phyloP scores from a whole-genome alignment of 129 eudicot genomes.

The Escallonia rubra region DNA sequence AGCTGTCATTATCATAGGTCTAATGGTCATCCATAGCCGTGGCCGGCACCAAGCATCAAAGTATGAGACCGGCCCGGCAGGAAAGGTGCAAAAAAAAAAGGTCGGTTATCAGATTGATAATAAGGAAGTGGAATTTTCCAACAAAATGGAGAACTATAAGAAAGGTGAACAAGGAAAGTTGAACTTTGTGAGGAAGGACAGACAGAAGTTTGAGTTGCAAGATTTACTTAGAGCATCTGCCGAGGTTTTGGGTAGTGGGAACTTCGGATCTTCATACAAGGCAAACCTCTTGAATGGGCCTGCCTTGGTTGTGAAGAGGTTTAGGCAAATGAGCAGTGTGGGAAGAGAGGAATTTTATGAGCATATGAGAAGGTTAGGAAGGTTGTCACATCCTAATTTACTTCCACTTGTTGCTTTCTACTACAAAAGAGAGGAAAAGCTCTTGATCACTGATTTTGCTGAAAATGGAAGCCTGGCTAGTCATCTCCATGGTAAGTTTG shows the following conservation, averaged over 20 bases:
- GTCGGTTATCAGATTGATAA: neutral
- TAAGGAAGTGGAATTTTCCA: neutral
- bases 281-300: constrained; percentile 37
- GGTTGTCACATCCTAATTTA: constrained; percentile 60
- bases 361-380: constrained; percentile 69
- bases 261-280: constrained; percentile 77
- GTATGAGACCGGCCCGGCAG: constrained; percentile 7
- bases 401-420: constrained; percentile 75
- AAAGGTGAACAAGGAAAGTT: constrained; percentile 46
- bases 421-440: constrained; percentile 70
- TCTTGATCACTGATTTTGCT: constrained; percentile 58
- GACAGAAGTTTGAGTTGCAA: constrained; percentile 58
- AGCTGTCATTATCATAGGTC: constrained; percentile 10
- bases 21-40: neutral
- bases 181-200: constrained; percentile 44
- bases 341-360: constrained; percentile 69
- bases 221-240: constrained; percentile 73
- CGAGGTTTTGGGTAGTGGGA: constrained; percentile 75
- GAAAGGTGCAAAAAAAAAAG: constrained; percentile 4
- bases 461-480: constrained; percentile 75
- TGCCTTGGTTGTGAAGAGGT: constrained; percentile 60
- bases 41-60: constrained; percentile 13
- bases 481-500: constrained; percentile 70
- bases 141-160: constrained; percentile 17
- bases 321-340: constrained; percentile 53